phyloP scores from a whole-genome alignment of 768 basidiomycete species.

The Mycena maculata region DNA sequence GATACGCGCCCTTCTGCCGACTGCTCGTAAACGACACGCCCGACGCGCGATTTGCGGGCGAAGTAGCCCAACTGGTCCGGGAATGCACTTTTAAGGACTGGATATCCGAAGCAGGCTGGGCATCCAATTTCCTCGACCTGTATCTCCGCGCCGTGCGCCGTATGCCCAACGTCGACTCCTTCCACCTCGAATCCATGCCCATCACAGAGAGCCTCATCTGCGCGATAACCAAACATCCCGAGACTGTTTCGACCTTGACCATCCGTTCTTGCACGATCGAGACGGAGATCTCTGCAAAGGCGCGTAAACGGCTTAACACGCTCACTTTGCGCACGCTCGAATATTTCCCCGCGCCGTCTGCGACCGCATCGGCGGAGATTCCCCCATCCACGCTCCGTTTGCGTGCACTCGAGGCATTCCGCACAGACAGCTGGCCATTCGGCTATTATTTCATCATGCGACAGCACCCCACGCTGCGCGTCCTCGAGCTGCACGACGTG shows the following conservation, averaged over 20 bases:
- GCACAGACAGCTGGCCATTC: conserved; percentile 27
- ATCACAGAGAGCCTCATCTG: conserved; percentile 17
- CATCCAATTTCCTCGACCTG: conserved; percentile 2
- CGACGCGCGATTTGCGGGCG: not conserved
- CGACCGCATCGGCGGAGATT: not conserved
- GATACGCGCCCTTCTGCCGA: conserved; percentile 12
- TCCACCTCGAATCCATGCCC: conserved; percentile 15
- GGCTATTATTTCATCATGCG: conserved; percentile 21
- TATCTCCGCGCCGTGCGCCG: conserved; percentile 11
- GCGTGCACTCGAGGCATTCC: conserved; percentile 16
- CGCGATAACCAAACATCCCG: conserved; percentile 7
- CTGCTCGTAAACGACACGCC: not conserved
- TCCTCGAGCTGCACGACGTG: conserved; percentile 28
- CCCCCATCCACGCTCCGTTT: conserved; percentile 15
- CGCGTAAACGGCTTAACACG: not conserved
- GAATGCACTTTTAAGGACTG: conserved; percentile 28
- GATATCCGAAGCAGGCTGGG: not conserved
- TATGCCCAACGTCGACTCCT: conserved; percentile 16
- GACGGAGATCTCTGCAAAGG: not conserved
- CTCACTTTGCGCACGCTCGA: conserved; percentile 18
- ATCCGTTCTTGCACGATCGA: conserved; percentile 25
- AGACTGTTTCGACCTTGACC: conserved; percentile 8
- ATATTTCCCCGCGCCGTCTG: not conserved
- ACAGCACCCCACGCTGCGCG: conserved; percentile 21
- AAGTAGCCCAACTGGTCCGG: conserved; percentile 16